phyloP scores from a whole-genome alignment of 202 grass and related monocot genomes.

The Zoysia matrella region DNA sequence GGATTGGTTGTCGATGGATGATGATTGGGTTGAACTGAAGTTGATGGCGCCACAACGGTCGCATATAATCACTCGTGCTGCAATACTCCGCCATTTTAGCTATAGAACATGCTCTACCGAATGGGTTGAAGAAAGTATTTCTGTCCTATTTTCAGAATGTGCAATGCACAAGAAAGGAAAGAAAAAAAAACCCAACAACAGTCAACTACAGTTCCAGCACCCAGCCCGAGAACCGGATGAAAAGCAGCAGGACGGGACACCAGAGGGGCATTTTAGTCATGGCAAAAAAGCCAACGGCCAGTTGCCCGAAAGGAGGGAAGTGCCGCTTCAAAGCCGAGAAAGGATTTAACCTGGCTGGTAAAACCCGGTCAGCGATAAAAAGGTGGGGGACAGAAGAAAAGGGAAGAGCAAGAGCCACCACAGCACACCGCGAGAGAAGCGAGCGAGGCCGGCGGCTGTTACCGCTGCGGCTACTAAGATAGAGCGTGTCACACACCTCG shows the following conservation, averaged over 20 bases:
- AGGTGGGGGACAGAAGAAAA: neutral
- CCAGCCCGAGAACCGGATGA: neutral
- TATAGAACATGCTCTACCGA: too few species aligned
- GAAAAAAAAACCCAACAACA: neutral
- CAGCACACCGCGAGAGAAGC: constrained; percentile 15
- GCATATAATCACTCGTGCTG: too few species aligned
- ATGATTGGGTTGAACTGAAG: too few species aligned
- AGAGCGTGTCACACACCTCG: too few species aligned
- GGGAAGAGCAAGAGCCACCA: neutral
- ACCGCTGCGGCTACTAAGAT: neutral
- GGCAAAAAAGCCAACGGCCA: constrained; percentile 82
- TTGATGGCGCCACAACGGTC: too few species aligned
- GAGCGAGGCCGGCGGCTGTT: constrained; percentile 12
- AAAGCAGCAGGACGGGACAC: neutral
- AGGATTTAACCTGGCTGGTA: constrained; percentile 42
- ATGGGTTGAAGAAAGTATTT: too few species aligned
- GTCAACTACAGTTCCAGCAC: neutral
- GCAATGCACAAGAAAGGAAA: neutral
- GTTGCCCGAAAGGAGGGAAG: constrained; percentile 39
- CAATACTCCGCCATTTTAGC: too few species aligned
- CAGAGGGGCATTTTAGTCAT: constrained; percentile 66
- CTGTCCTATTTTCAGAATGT: neutral
- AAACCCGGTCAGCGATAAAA: constrained; percentile 50
- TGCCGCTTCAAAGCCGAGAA: constrained; percentile 30
- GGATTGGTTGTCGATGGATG: neutral